phyloP scores from a whole-genome alignment of 2,329 filamentous ascomycete species.

The Aspergillus eucalypticola region DNA sequence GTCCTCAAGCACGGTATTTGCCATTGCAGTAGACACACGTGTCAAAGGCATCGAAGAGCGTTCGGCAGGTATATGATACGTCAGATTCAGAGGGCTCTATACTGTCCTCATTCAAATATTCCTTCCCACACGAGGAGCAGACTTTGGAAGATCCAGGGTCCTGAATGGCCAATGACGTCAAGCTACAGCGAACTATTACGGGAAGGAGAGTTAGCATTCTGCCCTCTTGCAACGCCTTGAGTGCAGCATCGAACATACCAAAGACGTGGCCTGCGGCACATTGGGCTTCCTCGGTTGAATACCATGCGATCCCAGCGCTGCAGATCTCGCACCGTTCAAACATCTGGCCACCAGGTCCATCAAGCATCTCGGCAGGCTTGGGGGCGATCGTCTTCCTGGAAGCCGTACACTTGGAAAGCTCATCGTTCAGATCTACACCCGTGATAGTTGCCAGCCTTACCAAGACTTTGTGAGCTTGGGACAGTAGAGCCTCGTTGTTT shows the following conservation, averaged over 20 bases:
- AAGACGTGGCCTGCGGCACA: constrained; percentile 57
- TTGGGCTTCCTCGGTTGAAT: constrained; percentile 47
- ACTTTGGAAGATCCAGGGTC: constrained; percentile 55
- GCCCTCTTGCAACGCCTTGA: no score
- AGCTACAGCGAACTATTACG: constrained; percentile 51
- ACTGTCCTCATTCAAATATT: constrained; percentile 50
- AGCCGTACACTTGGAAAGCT: constrained; percentile 30
- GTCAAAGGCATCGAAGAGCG: constrained; percentile 36
- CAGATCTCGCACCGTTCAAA: constrained; percentile 58
- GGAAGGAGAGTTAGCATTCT: constrained; percentile 14
- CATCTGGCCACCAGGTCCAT: constrained; percentile 26
- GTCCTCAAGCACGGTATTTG: constrained; percentile 31
- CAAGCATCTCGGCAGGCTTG: constrained; percentile 27
- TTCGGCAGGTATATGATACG: constrained; percentile 23
- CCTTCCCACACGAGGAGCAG: constrained; percentile 54
- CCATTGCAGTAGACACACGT: constrained; percentile 38
- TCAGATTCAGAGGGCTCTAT: constrained; percentile 23
- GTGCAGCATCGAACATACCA: constrained; percentile 32
- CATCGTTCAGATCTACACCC: constrained; percentile 34
- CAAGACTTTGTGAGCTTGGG: constrained; percentile 28
- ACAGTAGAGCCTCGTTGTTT: constrained; percentile 24
- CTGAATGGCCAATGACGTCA: constrained; percentile 59
- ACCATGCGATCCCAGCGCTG: constrained; percentile 49
- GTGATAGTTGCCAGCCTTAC: constrained; percentile 29
- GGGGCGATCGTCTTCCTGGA: constrained; percentile 21